Evolutionary conservation across 2,329 filamentous ascomycete species (phyloP), one percentile per base, ranked within the genome.

Genomic region (Fusarium newnesense): DNA sequence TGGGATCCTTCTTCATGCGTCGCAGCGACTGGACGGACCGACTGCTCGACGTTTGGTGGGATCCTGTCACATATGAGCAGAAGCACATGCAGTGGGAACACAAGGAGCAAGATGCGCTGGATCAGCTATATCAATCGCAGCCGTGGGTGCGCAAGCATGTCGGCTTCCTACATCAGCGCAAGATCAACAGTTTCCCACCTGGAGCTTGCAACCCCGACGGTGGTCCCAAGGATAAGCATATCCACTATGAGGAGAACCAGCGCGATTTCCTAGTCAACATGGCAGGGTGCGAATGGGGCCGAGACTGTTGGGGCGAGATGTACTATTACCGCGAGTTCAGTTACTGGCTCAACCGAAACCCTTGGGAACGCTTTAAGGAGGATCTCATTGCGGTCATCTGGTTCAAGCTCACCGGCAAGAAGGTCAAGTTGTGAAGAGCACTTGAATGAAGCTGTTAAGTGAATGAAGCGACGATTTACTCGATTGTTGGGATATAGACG

Each of bases 21-120:
- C 91, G 96, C 69, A 94, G 94, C 78, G 86, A 91, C 32, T 99
- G 95, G 94, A 94, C 95, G 1, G 96, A 98, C 78, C 92, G 94
- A 9, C 85, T 99, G 24, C 89, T 99, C 40, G 96, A 99, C 79
- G 89, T 97, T 59, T 99, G 96, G 96, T 99, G 96, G 96, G 96
- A 99, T 79, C 96, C 96, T 0, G 95, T 98, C 36, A 91, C 93
- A 64, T 99, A 99, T 82, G 96, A 99, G 84, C 96, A 99, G 84
- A 97, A 95, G 81, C 96, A 99, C 82, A 98, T 98, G 95, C 90
- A 96, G 71, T 99, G 96, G 96, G 95, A 96, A 79, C 96, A 99
- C 86, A 98, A 98, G 81, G 96, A 99, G 82, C 96, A 99, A 83
- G 95, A 98, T 80, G 94, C 95, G 4, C 85, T 99, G 46, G 95